Conservation (phyloP, 2,329 filamentous ascomycete genomes). For the Phyllosticta citrichinensis region DNA sequence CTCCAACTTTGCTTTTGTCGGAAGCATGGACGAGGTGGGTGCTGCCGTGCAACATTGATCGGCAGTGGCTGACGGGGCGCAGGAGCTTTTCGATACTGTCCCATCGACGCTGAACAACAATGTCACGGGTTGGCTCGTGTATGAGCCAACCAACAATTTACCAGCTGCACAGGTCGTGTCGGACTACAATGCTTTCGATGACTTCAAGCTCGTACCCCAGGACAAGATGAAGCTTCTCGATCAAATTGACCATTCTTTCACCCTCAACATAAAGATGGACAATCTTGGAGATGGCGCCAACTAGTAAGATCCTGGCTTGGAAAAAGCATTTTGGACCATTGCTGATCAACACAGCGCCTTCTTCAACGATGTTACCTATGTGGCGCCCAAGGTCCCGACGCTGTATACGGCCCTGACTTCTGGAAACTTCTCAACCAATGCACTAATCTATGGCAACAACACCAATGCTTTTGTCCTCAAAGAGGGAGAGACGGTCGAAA, state of each 20-base stretch:
- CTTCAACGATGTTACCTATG: slow-evolving; percentile 68
- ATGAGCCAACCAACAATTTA: slow-evolving; percentile 38
- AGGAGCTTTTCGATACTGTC: slow-evolving; percentile 53
- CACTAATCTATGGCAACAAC: slow-evolving; percentile 40
- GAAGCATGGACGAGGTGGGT: slow-evolving; percentile 36
- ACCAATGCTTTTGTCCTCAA: slow-evolving; percentile 53
- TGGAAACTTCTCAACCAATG: slow-evolving; percentile 36
- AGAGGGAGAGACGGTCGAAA: slow-evolving; percentile 57
- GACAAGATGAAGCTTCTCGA: slow-evolving; percentile 53
- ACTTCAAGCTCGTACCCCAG: slow-evolving; percentile 58
- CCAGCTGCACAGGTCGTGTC: slow-evolving; percentile 46
- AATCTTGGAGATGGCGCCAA: slow-evolving; percentile 56
- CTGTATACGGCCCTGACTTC: slow-evolving; percentile 66
- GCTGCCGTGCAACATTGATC: neutral
- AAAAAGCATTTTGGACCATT: neutral
- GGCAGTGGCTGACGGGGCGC: neutral
- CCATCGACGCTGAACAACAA: slow-evolving; percentile 59
- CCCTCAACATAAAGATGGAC: slow-evolving; percentile 51
- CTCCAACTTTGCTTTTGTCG: slow-evolving; percentile 51
- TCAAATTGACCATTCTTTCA: slow-evolving; percentile 53
- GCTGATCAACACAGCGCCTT: slow-evolving; percentile 27
- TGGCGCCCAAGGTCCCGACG: slow-evolving; percentile 63
- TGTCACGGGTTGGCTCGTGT: slow-evolving; percentile 46
- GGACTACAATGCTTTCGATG: slow-evolving; percentile 60
- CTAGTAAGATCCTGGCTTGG: slow-evolving; percentile 41